Evolutionary conservation across 1,284 basidiomycete species (phyloP).

Genomic region (Heterobasidion occidentale): DNA sequence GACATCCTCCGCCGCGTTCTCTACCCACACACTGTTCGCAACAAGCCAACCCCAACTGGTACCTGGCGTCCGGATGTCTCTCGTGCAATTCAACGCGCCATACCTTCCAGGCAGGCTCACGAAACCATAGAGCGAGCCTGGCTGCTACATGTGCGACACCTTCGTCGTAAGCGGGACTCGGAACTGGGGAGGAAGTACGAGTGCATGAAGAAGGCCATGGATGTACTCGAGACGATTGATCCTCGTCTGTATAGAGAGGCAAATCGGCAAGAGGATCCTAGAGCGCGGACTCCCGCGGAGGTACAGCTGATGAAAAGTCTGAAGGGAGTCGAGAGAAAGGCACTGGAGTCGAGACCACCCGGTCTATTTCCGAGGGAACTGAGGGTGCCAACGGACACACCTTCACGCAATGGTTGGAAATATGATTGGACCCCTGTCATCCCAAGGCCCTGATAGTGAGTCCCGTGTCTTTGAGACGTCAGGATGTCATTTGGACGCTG

Average conservation of each 20-base stretch:
- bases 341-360: slow-evolving; percentile 69
- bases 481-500: neutral
- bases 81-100: slow-evolving; percentile 62
- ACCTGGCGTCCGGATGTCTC: slow-evolving; percentile 74
- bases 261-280: slow-evolving; percentile 69
- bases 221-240: slow-evolving; percentile 65
- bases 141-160: slow-evolving; percentile 72
- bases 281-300: slow-evolving; percentile 51
- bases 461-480: neutral
- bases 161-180: slow-evolving; percentile 59
- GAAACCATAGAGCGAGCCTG: slow-evolving; percentile 92
- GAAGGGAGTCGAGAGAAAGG: slow-evolving; percentile 61
- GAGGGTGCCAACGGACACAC: slow-evolving; percentile 72
- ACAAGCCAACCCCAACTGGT: slow-evolving; percentile 66
- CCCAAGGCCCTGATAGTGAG: slow-evolving; percentile 16
- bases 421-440: slow-evolving; percentile 68
- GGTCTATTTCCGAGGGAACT: slow-evolving; percentile 82
- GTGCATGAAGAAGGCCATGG: slow-evolving; percentile 75
- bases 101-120: slow-evolving; percentile 84
- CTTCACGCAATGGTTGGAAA: slow-evolving; percentile 68
- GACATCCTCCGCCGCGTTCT: slow-evolving; percentile 71
- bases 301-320: slow-evolving; percentile 50
- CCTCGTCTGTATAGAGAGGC: slow-evolving; percentile 65
- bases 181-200: slow-evolving; percentile 69
- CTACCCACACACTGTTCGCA: slow-evolving; percentile 71